Percentiles rank a stretch among this genome's conserved stretches.
phyloP scores from a whole-genome alignment of 352 stramenopile species.

The Globisporangium middletonii region DNA sequence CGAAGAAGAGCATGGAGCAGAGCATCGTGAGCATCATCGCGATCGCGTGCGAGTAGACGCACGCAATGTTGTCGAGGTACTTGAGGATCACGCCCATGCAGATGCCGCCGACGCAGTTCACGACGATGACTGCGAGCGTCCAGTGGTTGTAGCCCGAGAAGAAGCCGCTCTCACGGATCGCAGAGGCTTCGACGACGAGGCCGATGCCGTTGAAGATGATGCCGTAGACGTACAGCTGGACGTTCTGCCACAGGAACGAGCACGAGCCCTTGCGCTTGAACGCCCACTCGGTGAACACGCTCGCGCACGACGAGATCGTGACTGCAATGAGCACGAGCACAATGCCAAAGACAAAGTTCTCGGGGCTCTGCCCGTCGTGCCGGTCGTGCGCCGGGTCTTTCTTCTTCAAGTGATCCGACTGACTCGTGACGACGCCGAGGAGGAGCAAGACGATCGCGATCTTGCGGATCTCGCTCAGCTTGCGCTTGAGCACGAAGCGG shows the following conservation, averaged over 20 bases:
- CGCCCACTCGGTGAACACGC: constrained; percentile 80
- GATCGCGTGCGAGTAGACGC: constrained; percentile 78
- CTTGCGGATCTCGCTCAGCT: constrained; percentile 62
- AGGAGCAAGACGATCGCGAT: constrained; percentile 73
- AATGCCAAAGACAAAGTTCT: constrained; percentile 40
- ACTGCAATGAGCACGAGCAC: constrained; percentile 65
- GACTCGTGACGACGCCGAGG: constrained; percentile 72
- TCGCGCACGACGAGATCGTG: constrained; percentile 76
- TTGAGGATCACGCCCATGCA: constrained; percentile 80
- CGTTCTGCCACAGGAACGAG: constrained; percentile 81
- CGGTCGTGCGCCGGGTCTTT: constrained; percentile 15
- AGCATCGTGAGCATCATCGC: constrained; percentile 89
- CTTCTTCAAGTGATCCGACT: constrained; percentile 63
- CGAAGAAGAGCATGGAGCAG: constrained; percentile 84
- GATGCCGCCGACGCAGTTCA: constrained; percentile 73
- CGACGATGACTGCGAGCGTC: constrained; percentile 67
- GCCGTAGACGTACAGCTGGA: constrained; percentile 74
- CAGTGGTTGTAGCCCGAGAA: constrained; percentile 79
- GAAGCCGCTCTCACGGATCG: constrained; percentile 47
- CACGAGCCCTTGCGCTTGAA: constrained; percentile 76
- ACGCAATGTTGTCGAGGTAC: constrained; percentile 89
- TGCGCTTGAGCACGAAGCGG: constrained; percentile 70
- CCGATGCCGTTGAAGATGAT: constrained; percentile 77
- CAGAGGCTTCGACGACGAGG: constrained; percentile 39
- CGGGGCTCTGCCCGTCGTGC: constrained; percentile 5